Base-by-base conservation (phyloP, 306 rosid genomes). In the Vicia sativa region DNA sequence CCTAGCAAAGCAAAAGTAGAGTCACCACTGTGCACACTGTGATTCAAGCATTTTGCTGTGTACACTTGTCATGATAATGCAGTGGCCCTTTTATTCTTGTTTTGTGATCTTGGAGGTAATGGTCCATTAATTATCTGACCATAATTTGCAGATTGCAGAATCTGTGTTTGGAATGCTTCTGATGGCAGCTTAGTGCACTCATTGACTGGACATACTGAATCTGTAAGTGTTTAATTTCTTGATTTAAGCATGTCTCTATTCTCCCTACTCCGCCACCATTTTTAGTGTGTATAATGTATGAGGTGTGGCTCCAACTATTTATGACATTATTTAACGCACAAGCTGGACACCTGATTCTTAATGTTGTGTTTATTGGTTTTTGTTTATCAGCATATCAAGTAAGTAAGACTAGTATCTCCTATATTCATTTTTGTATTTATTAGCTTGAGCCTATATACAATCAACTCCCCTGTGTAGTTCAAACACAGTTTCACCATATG, bases 121-220 rank as follows among this genome's bases (percentile, higher is more conserved):
- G 13, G 54, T 45, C 70, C 66, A 14, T 42, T 59, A 60, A 65
- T 71, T 68, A 21, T 61, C 67, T 65, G 62, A 70, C 44, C 71
- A 57, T 52, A 58, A 34, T 19, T 74, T 77, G 81, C 95, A 95
- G 97, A 95, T 87, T 88, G 96, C 85, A 84, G 97, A 82, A 95
- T 90, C 72, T 95, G 99, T 74, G 99, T 95, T 71, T 95, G 99
- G 99, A 95, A 95, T 85, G 99, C 99, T 62, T 81, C 97, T 73
- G 97, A 90, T 80, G 99, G 99, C 60, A 87, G 99, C 88, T 76
- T 95, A 77, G 99, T 95, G 16, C 96, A 95, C 84, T 95, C 97
- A 50, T 78, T 95, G 84, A 95, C 99, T 9, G 99, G 99, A 41
- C 99, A 95, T 66, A 90, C 87, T 58, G 87, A 87, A 67, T 95